A percentile compares a stretch with the other conserved stretches of the same genome.
phyloP scores from a whole-genome alignment of 371 early-diverging fungal species.

The Mucor velutinosus region DNA sequence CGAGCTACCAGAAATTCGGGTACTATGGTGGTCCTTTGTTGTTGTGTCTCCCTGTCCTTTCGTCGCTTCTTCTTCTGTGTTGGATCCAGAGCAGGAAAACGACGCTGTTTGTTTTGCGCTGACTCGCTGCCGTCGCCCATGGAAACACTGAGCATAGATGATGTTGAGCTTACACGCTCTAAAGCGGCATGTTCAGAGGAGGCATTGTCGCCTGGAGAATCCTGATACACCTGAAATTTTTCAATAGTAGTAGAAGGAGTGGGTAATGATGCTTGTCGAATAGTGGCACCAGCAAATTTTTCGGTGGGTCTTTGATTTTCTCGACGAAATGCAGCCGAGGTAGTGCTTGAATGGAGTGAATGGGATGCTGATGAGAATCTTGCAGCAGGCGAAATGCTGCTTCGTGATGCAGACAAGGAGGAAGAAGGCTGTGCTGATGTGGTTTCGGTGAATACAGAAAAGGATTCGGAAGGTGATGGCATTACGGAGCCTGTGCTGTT shows the following conservation, averaged over 20 bases:
- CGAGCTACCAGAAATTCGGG: neutral
- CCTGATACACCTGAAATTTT: neutral
- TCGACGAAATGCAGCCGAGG: constrained; percentile 27
- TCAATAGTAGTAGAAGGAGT: neutral
- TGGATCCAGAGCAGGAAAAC: neutral
- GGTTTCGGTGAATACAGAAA: neutral
- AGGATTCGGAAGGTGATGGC: neutral
- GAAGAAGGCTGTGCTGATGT: constrained; percentile 14
- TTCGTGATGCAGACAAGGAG: constrained; percentile 8
- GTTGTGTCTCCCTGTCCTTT: neutral
- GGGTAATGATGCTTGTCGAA: constrained; percentile 37
- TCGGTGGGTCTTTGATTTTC: constrained; percentile 55
- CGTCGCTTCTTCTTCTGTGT: neutral
- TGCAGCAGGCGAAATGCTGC: constrained; percentile 9
- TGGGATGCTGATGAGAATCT: constrained; percentile 25
- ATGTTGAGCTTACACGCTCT: neutral
- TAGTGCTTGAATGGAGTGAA: constrained; percentile 25
- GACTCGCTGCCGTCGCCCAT: neutral
- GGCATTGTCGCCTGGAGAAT: neutral
- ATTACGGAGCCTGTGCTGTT: neutral
- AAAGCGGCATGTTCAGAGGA: neutral
- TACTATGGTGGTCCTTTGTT: neutral
- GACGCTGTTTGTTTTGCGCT: neutral
- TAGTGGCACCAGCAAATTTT: constrained; percentile 52
- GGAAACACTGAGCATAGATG: neutral